Percentiles rank a stretch among this genome's conserved stretches.
These are phyloP conservation scores for Diddensiella transvaalensis DNA, from an alignment of 805 yeast species.

Conservation along the genomic window DNA sequence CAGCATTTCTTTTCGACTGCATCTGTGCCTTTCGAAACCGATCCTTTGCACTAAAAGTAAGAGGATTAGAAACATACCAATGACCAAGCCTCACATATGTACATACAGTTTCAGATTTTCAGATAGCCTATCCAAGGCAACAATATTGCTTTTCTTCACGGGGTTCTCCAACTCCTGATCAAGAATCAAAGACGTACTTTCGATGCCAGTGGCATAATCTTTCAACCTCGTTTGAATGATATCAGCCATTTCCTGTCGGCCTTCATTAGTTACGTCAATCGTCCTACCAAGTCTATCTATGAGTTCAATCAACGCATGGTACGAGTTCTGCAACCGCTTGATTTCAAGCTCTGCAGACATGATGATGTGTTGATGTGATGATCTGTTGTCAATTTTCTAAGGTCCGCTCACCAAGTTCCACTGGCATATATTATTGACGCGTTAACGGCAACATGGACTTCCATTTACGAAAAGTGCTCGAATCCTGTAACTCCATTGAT, in stretches of 20 bases:
- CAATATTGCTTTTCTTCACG: constrained; percentile 10
- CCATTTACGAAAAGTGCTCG: constrained; percentile 15
- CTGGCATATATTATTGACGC: too few relatives aligned
- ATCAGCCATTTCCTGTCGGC: constrained; percentile 22
- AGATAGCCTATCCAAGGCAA: constrained; percentile 19
- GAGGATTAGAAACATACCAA: too few relatives aligned
- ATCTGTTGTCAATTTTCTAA: too few relatives aligned
- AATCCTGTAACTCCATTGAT: constrained; percentile 15
- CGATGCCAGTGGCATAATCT: constrained; percentile 17
- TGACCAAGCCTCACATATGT: neutral
- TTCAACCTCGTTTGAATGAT: constrained; percentile 18
- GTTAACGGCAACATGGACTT: constrained; percentile 5
- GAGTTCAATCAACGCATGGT: constrained; percentile 19
- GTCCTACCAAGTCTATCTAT: constrained; percentile 15
- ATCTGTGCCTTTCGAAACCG: constrained; percentile 24
- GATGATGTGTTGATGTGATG: neutral
- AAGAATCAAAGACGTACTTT: constrained; percentile 10
- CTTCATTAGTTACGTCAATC: constrained; percentile 8
- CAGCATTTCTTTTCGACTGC: constrained; percentile 22
- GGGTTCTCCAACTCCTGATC: constrained; percentile 10
- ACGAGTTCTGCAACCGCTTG: constrained; percentile 11
- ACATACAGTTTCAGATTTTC: constrained; percentile 18
- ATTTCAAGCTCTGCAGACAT: constrained; percentile 7
- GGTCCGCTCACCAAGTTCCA: too few relatives aligned
- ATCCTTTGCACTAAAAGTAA: constrained; percentile 7